A percentile compares a stretch with the other conserved stretches of the same genome.
phyloP scores from a whole-genome alignment of 148 eudicot genomes.

The Dianthus caryophyllus region DNA sequence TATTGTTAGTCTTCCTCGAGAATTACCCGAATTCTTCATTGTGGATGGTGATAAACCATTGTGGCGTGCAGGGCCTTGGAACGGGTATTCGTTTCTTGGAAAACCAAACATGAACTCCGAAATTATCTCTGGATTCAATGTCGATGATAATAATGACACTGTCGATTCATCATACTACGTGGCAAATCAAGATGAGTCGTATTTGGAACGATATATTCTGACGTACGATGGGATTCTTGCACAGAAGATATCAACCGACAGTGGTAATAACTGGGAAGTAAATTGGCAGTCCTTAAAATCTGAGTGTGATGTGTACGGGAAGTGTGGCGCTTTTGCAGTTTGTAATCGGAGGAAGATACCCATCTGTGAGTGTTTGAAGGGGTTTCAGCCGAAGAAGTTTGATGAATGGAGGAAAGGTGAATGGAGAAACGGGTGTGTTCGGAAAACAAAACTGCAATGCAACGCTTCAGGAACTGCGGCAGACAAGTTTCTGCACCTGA shows the following conservation, averaged over 20 bases:
- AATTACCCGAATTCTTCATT: conserved; percentile 12
- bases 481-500: conserved; percentile 34
- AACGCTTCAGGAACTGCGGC: conserved; percentile 11
- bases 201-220: background rate
- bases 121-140: background rate
- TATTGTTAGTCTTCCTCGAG: conserved; percentile 19
- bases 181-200: background rate
- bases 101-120: background rate
- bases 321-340: conserved; percentile 38
- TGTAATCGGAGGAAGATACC: conserved; percentile 25
- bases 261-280: background rate
- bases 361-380: conserved; percentile 43
- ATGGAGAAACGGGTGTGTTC: conserved; percentile 50
- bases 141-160: background rate
- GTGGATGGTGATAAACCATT: conserved; percentile 28
- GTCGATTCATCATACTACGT: background rate
- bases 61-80: conserved; percentile 47
- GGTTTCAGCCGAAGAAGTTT: conserved; percentile 29
- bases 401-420: conserved; percentile 45
- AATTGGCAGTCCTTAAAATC: conserved; percentile 5
- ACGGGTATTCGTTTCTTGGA: conserved; percentile 27
- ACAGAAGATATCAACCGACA: conserved; percentile 11
- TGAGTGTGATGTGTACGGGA: conserved; percentile 40
- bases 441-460: conserved; percentile 37
- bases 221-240: conserved; percentile 8